Evolutionary conservation across 23 red algal genomes (phyloP), one percentile per base, ranked within the genome.

Genomic region (Gracilaria domingensis): DNA sequence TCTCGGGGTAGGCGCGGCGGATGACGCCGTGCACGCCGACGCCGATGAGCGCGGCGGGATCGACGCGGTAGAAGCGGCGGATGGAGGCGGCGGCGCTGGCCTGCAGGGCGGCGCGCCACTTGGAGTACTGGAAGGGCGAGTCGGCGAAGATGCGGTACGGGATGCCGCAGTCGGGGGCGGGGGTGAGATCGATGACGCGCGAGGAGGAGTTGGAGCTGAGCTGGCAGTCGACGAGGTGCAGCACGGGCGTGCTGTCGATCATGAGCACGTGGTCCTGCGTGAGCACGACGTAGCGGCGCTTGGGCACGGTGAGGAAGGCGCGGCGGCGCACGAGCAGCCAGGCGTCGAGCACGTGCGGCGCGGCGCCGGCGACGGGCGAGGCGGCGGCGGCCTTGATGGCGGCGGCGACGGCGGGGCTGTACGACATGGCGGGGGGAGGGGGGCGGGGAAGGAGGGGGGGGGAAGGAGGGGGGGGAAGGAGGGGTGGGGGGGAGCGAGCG

Each of bases 371-470:
- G 38, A 77, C 59, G 54, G 77, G 55, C 36, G 88, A 74, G 23
- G 88, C 78, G 75, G 78, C 88, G 88, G 78, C 88, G 77, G 88
- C 88, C 74, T 76, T 65, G 75, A 78, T 76, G 51, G 88, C 78
- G 57, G 88, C 64, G 53, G 66, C 34, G 35, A 66, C 72, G 61
- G 59, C 3, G 37, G 57, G 75, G 59, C 47, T 38, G 45, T 83
- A 42, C 32, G 80, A 54, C 78, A 83, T 83, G 39, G 72, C 3
- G 38, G 16, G 49, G 54, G 0, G 29, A 48, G 75, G 75, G 23
- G 55, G 11, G 26, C 9, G 13, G 26, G 57, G 23, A 1, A 59
- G 54, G 58, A 34, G 60, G 16, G 71, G 56, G 54, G 32, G 23
- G 35, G 85, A 12, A n/a, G 83, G 17, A 38, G 42, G 42, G 42